Base-by-base conservation (phyloP, 176 grass and related monocot genomes). In the Stipa capillata region DNA sequence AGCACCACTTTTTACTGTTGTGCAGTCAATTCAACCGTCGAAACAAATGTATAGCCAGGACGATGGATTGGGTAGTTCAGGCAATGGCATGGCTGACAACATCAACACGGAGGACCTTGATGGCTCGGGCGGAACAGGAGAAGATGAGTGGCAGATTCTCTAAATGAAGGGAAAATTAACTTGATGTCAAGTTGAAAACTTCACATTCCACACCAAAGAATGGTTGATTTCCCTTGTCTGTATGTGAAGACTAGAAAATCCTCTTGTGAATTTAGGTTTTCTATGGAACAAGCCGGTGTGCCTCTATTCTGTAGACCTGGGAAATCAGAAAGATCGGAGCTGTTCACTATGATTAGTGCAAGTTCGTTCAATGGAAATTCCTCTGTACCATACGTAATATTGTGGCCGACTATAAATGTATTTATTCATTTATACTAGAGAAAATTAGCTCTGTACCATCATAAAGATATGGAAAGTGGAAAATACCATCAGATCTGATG, bases 121-220 rank as follows among this genome's bases (percentile, higher is more conserved):
- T 67, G 80, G 48, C 68, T 90, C 76, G 0, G 81, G 52, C 3
- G 81, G 88, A 81, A 45, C 75, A 61, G 89, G 77, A 24, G 97
- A 89, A 44, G 96, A 90, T 18, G 94, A 95, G 41, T 96, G 97
- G 97, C 90, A 96, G 78, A 84, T 99, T 77, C 88, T 99, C 49
- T 95, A 87, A 79, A 53, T 9, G 7, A 45, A 34, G 4, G 21
- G 23, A 33, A 71, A 37, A 18, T 35, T 35, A 39, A 82, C 41
- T 55, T 35, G 7, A 34, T 65, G 45, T 40, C 17, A 28, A 20
- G 16, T 47, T 16, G n/a, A 81, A 64, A n/a, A n/a, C 64, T 20
- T 59, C 59, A 10, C 42, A 61, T 54, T 18, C 34, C 31, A 7
- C 23, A 70, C 42, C n/a, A n/a, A 55, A 28, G 1, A 71, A 14